Base-by-base conservation (phyloP, 2,329 filamentous ascomycete genomes). In the Grosmannia serpens region DNA sequence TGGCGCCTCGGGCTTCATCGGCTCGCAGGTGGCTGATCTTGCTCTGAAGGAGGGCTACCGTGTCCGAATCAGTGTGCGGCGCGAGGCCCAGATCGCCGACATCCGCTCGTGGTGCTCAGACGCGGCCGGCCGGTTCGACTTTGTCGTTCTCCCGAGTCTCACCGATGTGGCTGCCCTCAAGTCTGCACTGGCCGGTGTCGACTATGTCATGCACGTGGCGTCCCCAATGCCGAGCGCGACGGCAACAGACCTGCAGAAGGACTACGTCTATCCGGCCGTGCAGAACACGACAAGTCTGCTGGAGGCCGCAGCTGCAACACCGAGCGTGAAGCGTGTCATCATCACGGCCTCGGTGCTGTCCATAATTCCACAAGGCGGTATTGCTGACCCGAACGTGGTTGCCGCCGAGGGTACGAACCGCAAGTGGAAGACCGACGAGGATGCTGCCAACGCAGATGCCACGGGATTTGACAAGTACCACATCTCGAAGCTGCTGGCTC, bases 401-500 rank as follows among this genome's bases (percentile, higher is more conserved):
- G 41, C 41, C 7, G 20, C 17, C 8, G 41, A 44, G 41, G 41
- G 41, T n/a, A 44, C 41, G 2, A 44, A 44, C 41, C 41, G 41
- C 20, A 44, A 44, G 4, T 44, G 41, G 41, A n/a, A 35, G n/a
- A 22, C 4, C 22, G 15, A 24, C 35, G 33, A 26, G 24, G n/a
- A 54, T 17, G 31, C 52, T 5, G 35, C 52, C 20, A n/a, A 11
- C 4, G 29, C 29, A 11, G 33, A 22, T 5, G 10, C 7, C 13
- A 24, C 11, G 13, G 33, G 38, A 13, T 54, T 54, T 27, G 22
- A 41, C 35, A 69, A 66, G 33, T 70, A 70, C 65, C 61, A 65
- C 53, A 64, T 65, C 6, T 65, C 63, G 58, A 71, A 63, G 57
- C 15, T 58, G 8, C 24, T 62, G 31, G 60, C 60, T 13, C 60